Conservation (phyloP, 1,284 basidiomycete genomes). For the Heliocybe sulcata region DNA sequence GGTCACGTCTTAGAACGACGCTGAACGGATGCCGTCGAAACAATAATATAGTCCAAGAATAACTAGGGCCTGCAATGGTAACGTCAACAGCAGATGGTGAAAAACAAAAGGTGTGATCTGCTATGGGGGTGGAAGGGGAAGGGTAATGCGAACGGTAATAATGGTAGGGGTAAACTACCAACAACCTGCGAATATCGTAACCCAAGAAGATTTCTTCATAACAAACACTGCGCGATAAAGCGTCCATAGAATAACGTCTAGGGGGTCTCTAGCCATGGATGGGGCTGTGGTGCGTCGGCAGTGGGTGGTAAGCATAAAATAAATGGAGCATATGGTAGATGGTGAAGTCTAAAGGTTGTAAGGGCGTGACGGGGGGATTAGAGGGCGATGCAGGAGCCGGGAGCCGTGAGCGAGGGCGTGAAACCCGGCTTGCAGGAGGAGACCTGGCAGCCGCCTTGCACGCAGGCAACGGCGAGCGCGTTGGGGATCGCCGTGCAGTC, state of each 20-base stretch:
- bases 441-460: conserved; percentile 19
- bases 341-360: background rate
- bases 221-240: background rate
- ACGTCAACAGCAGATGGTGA: too few relatives aligned
- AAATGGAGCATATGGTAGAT: background rate
- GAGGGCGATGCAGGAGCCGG: background rate
- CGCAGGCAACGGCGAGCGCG: conserved; percentile 21
- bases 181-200: too few relatives aligned
- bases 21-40: background rate
- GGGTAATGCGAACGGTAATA: too few relatives aligned
- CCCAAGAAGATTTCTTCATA: background rate
- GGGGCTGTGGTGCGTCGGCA: background rate
- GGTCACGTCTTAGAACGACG: background rate
- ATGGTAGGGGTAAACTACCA: too few relatives aligned
- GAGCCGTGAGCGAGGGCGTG: background rate
- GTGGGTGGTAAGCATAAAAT: background rate
- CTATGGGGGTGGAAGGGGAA: too few relatives aligned
- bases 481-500: conserved; percentile 22
- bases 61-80: background rate
- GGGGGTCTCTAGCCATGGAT: background rate
- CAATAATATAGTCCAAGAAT: background rate
- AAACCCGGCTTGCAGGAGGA: conserved; percentile 21
- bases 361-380: background rate
- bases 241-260: background rate
- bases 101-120: too few relatives aligned